These are phyloP conservation scores for Butyriboletus loyo DNA, from an alignment of 768 basidiomycete genomes.

Conservation along the genomic window DNA sequence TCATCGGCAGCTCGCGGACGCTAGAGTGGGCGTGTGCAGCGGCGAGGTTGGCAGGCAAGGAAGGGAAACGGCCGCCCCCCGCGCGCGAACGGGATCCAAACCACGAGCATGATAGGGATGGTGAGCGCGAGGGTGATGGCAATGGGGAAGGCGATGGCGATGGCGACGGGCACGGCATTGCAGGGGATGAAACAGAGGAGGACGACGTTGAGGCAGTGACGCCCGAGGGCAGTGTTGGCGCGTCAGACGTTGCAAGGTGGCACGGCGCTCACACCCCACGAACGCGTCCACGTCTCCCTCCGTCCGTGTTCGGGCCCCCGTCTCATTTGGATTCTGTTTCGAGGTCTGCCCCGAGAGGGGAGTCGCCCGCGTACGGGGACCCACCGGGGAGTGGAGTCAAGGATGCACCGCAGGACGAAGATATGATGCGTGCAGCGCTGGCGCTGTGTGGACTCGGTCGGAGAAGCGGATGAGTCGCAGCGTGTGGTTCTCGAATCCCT, in stretches of 20 bases:
- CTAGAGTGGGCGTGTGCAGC: conserved; percentile 38
- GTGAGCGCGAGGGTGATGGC: too few species aligned
- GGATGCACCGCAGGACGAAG: conserved; percentile 46
- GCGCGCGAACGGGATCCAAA: not conserved
- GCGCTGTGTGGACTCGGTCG: conserved; percentile 57
- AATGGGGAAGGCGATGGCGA: conserved; percentile 7
- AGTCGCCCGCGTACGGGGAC: not conserved
- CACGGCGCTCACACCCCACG: not conserved
- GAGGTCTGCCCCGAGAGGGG: not conserved
- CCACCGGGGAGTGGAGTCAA: conserved; percentile 2
- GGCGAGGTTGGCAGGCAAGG: conserved; percentile 48
- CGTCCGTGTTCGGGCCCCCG: not conserved
- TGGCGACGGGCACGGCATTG: not conserved
- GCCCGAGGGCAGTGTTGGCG: conserved; percentile 50
- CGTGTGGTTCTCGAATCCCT: too few species aligned
- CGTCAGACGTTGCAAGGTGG: conserved; percentile 42
- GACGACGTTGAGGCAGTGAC: conserved; percentile 66
- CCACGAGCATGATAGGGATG: too few species aligned
- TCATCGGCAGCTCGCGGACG: conserved; percentile 26
- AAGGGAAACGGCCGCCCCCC: conserved; percentile 21
- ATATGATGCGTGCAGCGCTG: conserved; percentile 68
- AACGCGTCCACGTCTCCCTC: conserved; percentile 3
- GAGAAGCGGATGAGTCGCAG: conserved; percentile 13
- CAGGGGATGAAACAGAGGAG: conserved; percentile 54
- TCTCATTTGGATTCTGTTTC: not conserved